Evolutionary conservation across 805 yeast species (phyloP).

Genomic region (Candida suzukii): DNA sequence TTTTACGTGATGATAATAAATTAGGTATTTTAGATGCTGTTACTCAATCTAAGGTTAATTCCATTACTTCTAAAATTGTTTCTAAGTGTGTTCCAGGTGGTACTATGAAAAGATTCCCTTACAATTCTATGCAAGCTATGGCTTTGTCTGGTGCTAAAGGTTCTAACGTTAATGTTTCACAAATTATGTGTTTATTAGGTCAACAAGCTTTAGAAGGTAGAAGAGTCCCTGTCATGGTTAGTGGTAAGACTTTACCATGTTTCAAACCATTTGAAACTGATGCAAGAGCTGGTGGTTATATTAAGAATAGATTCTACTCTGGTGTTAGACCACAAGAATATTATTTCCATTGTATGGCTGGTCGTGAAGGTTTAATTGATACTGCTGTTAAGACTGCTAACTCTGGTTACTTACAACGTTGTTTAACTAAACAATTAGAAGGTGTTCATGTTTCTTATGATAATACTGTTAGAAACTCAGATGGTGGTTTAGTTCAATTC

Average conservation of each 20-base stretch:
- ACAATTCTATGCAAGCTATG: constrained; percentile 98
- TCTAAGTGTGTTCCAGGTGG: constrained; percentile 93
- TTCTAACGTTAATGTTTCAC: constrained; percentile 96
- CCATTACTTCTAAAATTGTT: constrained; percentile 92
- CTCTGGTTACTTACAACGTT: constrained; percentile 97
- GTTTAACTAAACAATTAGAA: constrained; percentile 95
- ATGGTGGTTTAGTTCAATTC: constrained; percentile 90
- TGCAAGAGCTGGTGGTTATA: constrained; percentile 98
- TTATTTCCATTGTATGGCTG: constrained; percentile 99
- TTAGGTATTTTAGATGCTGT: constrained; percentile 93
- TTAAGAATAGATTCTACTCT: constrained; percentile 93
- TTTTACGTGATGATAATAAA: constrained; percentile 87
- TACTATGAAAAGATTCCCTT: constrained; percentile 91
- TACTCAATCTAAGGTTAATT: constrained; percentile 85
- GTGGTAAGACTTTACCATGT: constrained; percentile 95
- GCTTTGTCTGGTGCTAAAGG: constrained; percentile 99
- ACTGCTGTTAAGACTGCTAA: constrained; percentile 98
- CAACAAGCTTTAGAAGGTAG: constrained; percentile 99
- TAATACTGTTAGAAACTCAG: constrained; percentile 91
- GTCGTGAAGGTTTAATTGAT: constrained; percentile 99
- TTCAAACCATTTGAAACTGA: constrained; percentile 96
- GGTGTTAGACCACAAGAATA: constrained; percentile 98
- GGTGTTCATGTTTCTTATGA: constrained; percentile 94
- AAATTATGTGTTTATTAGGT: constrained; percentile 97
- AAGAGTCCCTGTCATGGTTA: constrained; percentile 98